These are phyloP conservation scores for Centella asiatica DNA, from an alignment of 129 eudicot species.

Conservation along the genomic window DNA sequence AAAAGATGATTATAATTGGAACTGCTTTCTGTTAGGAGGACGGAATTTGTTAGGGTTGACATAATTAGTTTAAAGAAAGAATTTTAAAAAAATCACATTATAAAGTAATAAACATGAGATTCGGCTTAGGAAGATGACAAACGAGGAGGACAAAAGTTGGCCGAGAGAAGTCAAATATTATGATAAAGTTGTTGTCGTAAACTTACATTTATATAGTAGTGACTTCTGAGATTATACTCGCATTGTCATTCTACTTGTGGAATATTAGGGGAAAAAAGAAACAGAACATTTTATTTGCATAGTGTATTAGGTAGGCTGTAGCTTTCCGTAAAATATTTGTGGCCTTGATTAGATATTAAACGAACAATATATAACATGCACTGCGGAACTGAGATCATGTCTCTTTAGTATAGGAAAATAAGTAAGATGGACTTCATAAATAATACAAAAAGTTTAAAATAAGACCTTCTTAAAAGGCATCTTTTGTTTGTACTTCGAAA, in stretches of 20 bases:
- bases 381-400: conserved; percentile 40
- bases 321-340: conserved; percentile 1
- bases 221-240: neutral
- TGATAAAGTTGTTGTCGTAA: conserved; percentile 4
- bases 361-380: conserved; percentile 8
- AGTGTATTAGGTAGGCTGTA: neutral
- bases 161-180: conserved; percentile 26
- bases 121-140: conserved; percentile 20
- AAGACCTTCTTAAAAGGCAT: conserved; percentile 12
- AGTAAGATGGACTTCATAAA: conserved; percentile 21
- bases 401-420: conserved; percentile 9
- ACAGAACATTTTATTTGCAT: neutral
- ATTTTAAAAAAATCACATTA: neutral
- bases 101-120: neutral
- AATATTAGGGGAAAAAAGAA: neutral
- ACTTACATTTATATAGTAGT: neutral
- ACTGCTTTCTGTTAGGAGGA: too few relatives aligned
- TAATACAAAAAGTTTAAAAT: neutral
- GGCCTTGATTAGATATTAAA: conserved; percentile 1
- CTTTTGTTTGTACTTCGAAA: neutral
- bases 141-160: conserved; percentile 30
- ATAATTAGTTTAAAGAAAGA: neutral
- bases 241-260: too few relatives aligned
- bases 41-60: conserved; percentile 4
- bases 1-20: too few relatives aligned